A percentile compares a stretch with the other conserved stretches of the same genome.
These are phyloP conservation scores for Leccinum boreale DNA, from an alignment of 768 basidiomycete species.

Conservation along the genomic window DNA sequence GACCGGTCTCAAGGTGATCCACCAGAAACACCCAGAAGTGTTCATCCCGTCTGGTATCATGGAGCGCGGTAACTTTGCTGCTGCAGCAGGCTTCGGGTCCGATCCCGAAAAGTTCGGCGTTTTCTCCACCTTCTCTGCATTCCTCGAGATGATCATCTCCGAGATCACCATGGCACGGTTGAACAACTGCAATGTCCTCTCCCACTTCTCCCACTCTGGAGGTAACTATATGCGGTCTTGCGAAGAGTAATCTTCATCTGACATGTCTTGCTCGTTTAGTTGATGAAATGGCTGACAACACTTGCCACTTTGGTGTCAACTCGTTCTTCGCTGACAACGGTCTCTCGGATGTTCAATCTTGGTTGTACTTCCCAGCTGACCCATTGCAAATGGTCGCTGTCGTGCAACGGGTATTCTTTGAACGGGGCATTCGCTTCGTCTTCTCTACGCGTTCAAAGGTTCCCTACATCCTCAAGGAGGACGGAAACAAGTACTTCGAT, in stretches of 20 bases:
- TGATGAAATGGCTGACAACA: constrained; percentile 67
- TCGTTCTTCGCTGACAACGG: constrained; percentile 88
- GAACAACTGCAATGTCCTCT: constrained; percentile 84
- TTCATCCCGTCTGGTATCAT: constrained; percentile 84
- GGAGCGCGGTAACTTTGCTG: constrained; percentile 82
- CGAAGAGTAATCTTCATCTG: neutral
- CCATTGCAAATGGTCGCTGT: constrained; percentile 76
- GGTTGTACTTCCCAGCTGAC: constrained; percentile 88
- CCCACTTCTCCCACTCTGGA: constrained; percentile 88
- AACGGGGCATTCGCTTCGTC: constrained; percentile 77
- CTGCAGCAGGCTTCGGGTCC: constrained; percentile 86
- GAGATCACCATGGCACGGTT: constrained; percentile 92
- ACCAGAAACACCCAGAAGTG: constrained; percentile 87
- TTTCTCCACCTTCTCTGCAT: constrained; percentile 89
- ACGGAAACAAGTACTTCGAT: constrained; percentile 66
- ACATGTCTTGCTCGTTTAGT: constrained; percentile 34
- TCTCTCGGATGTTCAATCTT: constrained; percentile 73
- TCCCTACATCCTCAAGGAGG: constrained; percentile 78
- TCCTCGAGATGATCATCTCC: constrained; percentile 87
- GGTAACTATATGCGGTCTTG: constrained; percentile 39
- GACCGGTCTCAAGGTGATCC: constrained; percentile 83
- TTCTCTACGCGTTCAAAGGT: constrained; percentile 91
- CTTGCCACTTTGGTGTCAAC: constrained; percentile 74
- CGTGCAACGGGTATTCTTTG: constrained; percentile 76
- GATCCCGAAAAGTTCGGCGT: constrained; percentile 79